Base-by-base conservation (phyloP, 495 filamentous ascomycete species). In the Lepidopterella palustris region DNA sequence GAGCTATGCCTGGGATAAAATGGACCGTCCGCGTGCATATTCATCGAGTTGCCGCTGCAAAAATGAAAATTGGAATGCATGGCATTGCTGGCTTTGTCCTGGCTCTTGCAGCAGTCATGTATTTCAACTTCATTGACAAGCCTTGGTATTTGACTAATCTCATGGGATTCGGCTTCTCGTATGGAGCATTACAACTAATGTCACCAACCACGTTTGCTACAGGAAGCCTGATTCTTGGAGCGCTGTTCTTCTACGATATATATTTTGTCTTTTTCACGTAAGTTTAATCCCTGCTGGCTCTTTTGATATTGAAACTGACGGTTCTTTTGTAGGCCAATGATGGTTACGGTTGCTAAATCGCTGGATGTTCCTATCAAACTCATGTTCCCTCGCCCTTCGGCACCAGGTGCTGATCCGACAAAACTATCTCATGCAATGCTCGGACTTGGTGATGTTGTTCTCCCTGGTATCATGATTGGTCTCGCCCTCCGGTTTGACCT, bases 191-290 rank as follows among this genome's bases (percentile, higher is more conserved):
- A 39, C 81, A 90, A 56, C 73, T 96, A 59, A 82, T 98, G 76
- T 96, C 92, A 1, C 95, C 93, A 0, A 93, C 91, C 0, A 95
- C 88, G 0, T 96, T 96, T 68, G 76, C 78, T 58, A 96, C 89
- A 0, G 93, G 90, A 3, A 85, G 84, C 1, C 71, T 89, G 25
- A 84, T 98, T 28, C 77, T 97, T 0, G 76, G 71, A 2, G 87
- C 86, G 0, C 77, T 98, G 15, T 97, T 97, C 71, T 79, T 92
- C 65, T 98, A 98, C 66, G 93, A 98, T 65, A 92, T 98, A 53
- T 87, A 91, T 68, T 95, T 97, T 75, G 93, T 98, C 54, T 98
- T 97, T 70, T 98, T 88, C 71, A 98, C 93, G 77, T 83, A 70
- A 68, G 79, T 73, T 9, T 35, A 23, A n/a, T 45, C 21, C 29